phyloP scores from a whole-genome alignment of 768 basidiomycete species.

The Vararia minispora region DNA sequence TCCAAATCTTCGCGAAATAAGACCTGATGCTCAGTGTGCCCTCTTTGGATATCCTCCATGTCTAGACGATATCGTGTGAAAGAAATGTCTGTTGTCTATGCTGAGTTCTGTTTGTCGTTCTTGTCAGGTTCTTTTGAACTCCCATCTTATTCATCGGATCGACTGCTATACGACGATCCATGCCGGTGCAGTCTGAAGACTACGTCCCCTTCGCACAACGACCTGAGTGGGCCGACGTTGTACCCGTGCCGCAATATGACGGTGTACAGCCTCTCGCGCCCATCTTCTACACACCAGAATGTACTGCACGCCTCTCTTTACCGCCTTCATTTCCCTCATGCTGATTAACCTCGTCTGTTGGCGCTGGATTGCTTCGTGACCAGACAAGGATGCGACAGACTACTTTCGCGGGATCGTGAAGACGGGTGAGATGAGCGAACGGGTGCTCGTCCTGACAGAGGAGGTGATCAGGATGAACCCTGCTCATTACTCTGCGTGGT shows the following conservation, averaged over 20 bases:
- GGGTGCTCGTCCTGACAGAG: conserved; percentile 84
- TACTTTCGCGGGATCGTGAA: conserved; percentile 84
- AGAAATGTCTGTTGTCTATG: no score
- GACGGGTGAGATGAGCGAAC: conserved; percentile 62
- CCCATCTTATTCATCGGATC: no score
- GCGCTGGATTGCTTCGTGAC: not conserved
- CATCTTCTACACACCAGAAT: conserved; percentile 85
- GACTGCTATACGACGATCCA: no score
- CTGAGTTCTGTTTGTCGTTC: no score
- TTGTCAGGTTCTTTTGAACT: no score
- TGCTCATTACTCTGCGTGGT: conserved; percentile 97
- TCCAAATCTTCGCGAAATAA: no score
- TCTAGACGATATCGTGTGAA: no score
- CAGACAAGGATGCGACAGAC: conserved; percentile 88
- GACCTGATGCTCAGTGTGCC: no score
- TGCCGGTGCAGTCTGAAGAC: conserved; percentile 3
- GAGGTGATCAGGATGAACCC: conserved; percentile 85
- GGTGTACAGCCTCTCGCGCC: conserved; percentile 70
- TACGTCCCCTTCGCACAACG: conserved; percentile 42
- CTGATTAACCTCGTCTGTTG: conserved; percentile 4
- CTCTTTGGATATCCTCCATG: no score
- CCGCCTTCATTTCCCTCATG: no score
- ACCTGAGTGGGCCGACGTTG: conserved; percentile 72
- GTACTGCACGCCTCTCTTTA: conserved; percentile 29
- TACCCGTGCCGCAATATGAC: conserved; percentile 75